Percentiles rank a stretch among this genome's conserved stretches.
Conservation (phyloP, 2,329 filamentous ascomycete genomes). For the Fusarium sp. region DNA sequence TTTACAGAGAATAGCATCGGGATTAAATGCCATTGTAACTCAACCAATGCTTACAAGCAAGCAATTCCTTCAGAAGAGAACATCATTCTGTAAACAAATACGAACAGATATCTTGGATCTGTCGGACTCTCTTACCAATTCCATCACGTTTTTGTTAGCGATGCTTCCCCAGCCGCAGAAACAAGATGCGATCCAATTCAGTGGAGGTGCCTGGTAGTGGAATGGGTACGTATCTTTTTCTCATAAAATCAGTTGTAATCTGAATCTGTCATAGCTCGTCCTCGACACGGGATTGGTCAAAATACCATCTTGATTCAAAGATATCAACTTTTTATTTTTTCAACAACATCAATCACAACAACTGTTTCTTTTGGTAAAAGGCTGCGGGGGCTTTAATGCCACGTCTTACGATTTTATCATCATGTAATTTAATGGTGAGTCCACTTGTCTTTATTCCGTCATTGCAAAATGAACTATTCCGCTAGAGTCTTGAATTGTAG, state of each 20-base stretch:
- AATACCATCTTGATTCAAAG: conserved; percentile 26
- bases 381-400: conserved; percentile 12
- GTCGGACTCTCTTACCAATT: conserved; percentile 22
- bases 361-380: conserved; percentile 7
- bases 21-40: not conserved
- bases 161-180: conserved; percentile 1
- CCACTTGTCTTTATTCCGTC: not conserved
- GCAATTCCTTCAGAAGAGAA: not conserved
- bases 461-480: not conserved
- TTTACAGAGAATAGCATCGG: not conserved
- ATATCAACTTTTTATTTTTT: conserved; percentile 40
- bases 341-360: conserved; percentile 23
- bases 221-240: conserved; percentile 29
- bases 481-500: not conserved
- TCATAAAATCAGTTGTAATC: conserved; percentile 40
- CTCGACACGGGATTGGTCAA: conserved; percentile 35
- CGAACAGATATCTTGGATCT: not conserved
- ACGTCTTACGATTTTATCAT: conserved; percentile 21
- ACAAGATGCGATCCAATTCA: conserved; percentile 1
- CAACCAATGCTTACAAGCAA: not conserved
- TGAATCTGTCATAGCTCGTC: conserved; percentile 42
- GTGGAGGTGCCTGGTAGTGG: conserved; percentile 8
- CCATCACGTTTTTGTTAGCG: not conserved
- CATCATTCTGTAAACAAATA: not conserved
- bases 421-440: not conserved